These are phyloP conservation scores for Trichoderma atrobrunneum DNA, from an alignment of 2,329 filamentous ascomycete genomes.

Conservation along the genomic window DNA sequence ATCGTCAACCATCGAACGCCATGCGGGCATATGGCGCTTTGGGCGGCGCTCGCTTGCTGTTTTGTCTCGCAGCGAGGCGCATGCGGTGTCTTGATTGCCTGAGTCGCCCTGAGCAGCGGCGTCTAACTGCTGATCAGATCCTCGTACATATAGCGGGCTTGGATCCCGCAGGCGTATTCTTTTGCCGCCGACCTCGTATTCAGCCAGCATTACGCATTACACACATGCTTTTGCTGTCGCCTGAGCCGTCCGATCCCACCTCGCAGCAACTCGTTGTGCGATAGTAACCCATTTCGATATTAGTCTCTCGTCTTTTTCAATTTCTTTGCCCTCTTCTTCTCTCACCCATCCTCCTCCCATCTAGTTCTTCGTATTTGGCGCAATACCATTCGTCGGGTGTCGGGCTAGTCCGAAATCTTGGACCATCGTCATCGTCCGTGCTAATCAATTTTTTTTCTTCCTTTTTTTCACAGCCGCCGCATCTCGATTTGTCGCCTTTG, in stretches of 20 bases:
- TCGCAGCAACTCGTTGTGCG: neutral
- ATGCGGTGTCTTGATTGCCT: neutral
- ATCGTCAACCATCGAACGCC: neutral
- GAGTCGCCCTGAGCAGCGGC: neutral
- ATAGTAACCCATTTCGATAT: neutral
- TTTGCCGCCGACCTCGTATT: conserved; percentile 19
- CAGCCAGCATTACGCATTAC: neutral
- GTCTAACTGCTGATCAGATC: conserved; percentile 1
- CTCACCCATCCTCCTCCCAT: neutral
- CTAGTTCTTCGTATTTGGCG: neutral
- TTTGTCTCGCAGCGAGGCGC: conserved; percentile 3
- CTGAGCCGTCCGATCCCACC: conserved; percentile 3
- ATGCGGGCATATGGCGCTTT: neutral
- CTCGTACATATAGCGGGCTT: conserved; percentile 9
- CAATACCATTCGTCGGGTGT: neutral
- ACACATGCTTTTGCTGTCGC: conserved; percentile 2
- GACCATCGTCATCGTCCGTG: neutral
- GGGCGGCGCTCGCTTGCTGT: neutral
- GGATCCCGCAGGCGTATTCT: neutral
- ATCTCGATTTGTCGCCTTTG: conserved; percentile 15
- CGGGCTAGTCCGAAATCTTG: neutral
- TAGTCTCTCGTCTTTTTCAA: neutral
- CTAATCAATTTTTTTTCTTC: neutral
- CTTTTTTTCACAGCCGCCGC: neutral
- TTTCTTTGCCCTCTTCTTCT: neutral